Conservation (phyloP, 2,329 filamentous ascomycete genomes). For the Colletotrichum simmondsii region DNA sequence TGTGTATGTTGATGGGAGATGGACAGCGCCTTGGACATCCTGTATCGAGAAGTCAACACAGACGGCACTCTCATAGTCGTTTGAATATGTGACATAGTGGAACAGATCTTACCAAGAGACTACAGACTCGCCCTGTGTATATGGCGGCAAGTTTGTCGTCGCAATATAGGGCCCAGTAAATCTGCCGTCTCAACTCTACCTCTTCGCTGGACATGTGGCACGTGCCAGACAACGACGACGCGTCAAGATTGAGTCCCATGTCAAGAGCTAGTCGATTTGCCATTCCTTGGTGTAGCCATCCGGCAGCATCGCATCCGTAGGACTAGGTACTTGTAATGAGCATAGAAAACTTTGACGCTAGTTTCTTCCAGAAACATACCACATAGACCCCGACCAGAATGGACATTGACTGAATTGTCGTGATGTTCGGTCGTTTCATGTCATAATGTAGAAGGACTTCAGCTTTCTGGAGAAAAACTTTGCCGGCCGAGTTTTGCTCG, state of each 20-base stretch:
- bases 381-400: constrained; percentile 45
- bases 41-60: neutral
- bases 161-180: constrained; percentile 50
- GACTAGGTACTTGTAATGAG: constrained; percentile 39
- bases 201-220: constrained; percentile 40
- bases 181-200: constrained; percentile 45
- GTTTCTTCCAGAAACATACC: constrained; percentile 9
- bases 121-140: constrained; percentile 49
- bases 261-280: constrained; percentile 47
- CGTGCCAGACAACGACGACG: constrained; percentile 40
- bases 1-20: constrained; percentile 36
- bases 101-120: constrained; percentile 43
- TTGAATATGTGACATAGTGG: accelerated
- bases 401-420: constrained; percentile 48
- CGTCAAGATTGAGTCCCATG: constrained; percentile 50
- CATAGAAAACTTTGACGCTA: accelerated
- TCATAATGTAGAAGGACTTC: constrained; percentile 37
- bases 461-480: constrained; percentile 43
- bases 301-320: constrained; percentile 46
- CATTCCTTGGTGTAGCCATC: constrained; percentile 51
- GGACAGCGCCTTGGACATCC: constrained; percentile 45
- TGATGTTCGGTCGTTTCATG: constrained; percentile 44
- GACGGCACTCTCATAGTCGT: neutral
- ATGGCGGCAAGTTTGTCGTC: constrained; percentile 47
- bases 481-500: constrained; percentile 47